A percentile compares a stretch with the other conserved stretches of the same genome.
phyloP scores from a whole-genome alignment of 2,329 filamentous ascomycete genomes.

The Aspergillus oerlinghausenensis region DNA sequence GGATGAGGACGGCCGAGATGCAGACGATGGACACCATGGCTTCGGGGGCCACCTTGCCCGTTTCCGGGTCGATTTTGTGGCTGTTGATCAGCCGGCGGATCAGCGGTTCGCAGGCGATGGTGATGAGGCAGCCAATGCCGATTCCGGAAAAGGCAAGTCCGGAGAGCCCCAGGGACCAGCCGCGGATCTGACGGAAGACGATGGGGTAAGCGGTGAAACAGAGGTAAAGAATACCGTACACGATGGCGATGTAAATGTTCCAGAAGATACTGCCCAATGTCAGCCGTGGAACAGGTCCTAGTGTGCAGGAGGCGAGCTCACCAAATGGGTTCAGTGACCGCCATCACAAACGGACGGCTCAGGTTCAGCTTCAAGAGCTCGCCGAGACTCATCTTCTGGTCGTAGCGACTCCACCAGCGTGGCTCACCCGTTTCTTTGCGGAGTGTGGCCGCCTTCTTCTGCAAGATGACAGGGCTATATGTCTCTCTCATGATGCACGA shows the following conservation, averaged over 20 bases:
- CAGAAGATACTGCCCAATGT: slow-evolving; percentile 60
- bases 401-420: slow-evolving; percentile 75
- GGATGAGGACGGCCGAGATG: slow-evolving; percentile 68
- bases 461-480: slow-evolving; percentile 67
- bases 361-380: slow-evolving; percentile 70
- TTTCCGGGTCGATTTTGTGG: slow-evolving; percentile 69
- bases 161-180: slow-evolving; percentile 68
- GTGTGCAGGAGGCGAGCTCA: slow-evolving; percentile 28
- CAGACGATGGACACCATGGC: slow-evolving; percentile 76
- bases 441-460: slow-evolving; percentile 58
- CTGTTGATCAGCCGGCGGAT: slow-evolving; percentile 72
- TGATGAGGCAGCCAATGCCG: slow-evolving; percentile 52
- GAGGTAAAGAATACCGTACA: slow-evolving; percentile 83
- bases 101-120: slow-evolving; percentile 58
- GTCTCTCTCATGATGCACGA: slow-evolving; percentile 66
- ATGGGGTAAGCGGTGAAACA: slow-evolving; percentile 90
- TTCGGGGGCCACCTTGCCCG: slow-evolving; percentile 70
- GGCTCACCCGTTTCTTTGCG: slow-evolving; percentile 67
- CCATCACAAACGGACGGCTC: slow-evolving; percentile 70
- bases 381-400: slow-evolving; percentile 62
- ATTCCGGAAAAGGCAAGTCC: slow-evolving; percentile 77
- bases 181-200: slow-evolving; percentile 69
- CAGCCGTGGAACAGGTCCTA: neutral
- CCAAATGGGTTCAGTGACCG: slow-evolving; percentile 81
- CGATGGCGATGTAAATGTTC: slow-evolving; percentile 66